phyloP scores from a whole-genome alignment of 176 grass and related monocot genomes.

The Oryza glumipatula region DNA sequence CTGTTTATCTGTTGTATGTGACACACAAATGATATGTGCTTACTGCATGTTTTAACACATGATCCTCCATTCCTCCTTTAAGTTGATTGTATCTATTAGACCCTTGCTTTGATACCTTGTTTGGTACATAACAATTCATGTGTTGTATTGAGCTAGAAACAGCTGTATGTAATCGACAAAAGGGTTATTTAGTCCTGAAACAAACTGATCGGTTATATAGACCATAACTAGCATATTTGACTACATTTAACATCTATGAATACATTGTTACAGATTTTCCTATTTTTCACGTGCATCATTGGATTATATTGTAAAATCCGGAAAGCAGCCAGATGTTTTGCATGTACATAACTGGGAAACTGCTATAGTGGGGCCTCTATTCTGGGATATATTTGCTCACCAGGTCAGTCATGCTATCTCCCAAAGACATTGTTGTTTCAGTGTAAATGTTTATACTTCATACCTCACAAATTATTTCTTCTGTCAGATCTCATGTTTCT shows the following conservation, averaged over 20 bases:
- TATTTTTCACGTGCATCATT: constrained; percentile 69
- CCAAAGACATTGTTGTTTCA: not conserved
- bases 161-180: not conserved
- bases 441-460: not conserved
- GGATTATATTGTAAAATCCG: constrained; percentile 73
- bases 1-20: not conserved
- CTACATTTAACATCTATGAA: not conserved
- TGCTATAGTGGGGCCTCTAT: constrained; percentile 65
- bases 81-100: not conserved
- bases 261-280: constrained; percentile 47
- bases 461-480: not conserved
- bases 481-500: not conserved
- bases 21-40: not conserved
- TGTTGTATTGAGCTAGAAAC: not conserved
- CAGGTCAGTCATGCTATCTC: constrained; percentile 46
- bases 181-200: not conserved
- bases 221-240: not conserved
- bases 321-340: constrained; percentile 63
- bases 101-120: not conserved
- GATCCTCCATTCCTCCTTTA: not conserved
- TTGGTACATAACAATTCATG: not conserved
- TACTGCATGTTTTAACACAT: constrained; percentile 17
- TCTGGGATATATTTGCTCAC: constrained; percentile 71
- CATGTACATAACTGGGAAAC: constrained; percentile 75
- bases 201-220: not conserved